These are phyloP conservation scores for Peterozyma toletana DNA, from an alignment of 805 yeast species.

Conservation along the genomic window DNA sequence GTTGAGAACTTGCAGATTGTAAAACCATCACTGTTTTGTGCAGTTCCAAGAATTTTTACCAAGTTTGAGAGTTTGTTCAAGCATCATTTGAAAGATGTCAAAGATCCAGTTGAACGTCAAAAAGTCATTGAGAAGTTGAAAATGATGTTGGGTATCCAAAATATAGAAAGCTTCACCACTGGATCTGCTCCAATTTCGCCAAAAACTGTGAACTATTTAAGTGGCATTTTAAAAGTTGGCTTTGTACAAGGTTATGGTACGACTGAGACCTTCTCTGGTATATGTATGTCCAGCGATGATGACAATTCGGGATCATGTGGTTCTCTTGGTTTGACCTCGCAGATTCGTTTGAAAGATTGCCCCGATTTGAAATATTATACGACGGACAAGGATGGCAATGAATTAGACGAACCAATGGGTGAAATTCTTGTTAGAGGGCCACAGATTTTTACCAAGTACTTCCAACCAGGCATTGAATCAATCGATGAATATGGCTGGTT, in stretches of 20 bases:
- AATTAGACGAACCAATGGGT: slow-evolving; percentile 31
- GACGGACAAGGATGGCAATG: slow-evolving; percentile 27
- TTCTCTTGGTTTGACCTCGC: slow-evolving; percentile 45
- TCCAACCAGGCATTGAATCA: slow-evolving; percentile 42
- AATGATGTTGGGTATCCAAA: slow-evolving; percentile 36
- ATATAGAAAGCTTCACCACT: slow-evolving; percentile 29
- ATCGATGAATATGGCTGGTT: slow-evolving; percentile 60
- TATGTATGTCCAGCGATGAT: slow-evolving; percentile 35
- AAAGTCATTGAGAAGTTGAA: slow-evolving; percentile 26
- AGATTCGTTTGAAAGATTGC: slow-evolving; percentile 54
- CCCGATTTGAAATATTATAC: slow-evolving; percentile 53
- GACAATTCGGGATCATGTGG: slow-evolving; percentile 49
- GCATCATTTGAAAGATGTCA: slow-evolving; percentile 27
- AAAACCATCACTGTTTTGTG: slow-evolving; percentile 45
- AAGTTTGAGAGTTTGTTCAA: slow-evolving; percentile 56
- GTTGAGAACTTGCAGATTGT: slow-evolving; percentile 52
- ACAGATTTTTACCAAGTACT: slow-evolving; percentile 50
- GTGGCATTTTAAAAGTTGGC: slow-evolving; percentile 49
- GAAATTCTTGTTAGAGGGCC: slow-evolving; percentile 63
- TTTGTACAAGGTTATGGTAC: slow-evolving; percentile 65
- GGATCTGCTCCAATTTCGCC: slow-evolving; percentile 72
- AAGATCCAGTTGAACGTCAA: slow-evolving; percentile 7
- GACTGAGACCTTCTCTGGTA: slow-evolving; percentile 65
- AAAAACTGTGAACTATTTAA: slow-evolving; percentile 54
- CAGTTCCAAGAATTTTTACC: slow-evolving; percentile 66